Percentiles rank a stretch among this genome's conserved stretches.
Evolutionary conservation across 805 yeast species (phyloP).

Genomic region (Kuraishia capsulata): DNA sequence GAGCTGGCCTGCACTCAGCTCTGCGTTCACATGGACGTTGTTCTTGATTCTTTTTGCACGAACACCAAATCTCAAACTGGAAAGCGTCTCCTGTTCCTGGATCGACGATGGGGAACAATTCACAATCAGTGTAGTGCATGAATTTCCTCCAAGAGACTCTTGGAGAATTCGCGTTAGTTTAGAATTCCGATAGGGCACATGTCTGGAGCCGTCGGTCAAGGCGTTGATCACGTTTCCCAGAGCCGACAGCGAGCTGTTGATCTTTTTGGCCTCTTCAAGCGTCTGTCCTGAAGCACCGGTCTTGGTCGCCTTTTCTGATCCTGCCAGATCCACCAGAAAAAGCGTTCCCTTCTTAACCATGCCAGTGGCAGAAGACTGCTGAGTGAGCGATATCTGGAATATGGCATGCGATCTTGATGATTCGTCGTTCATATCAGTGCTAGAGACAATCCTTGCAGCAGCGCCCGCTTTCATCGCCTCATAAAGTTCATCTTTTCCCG

Average conservation of each 20-base stretch:
- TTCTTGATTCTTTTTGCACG: conserved; percentile 65
- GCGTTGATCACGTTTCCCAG: conserved; percentile 77
- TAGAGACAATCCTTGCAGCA: conserved; percentile 41
- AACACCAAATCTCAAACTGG: conserved; percentile 66
- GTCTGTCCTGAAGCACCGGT: conserved; percentile 72
- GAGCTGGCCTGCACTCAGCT: conserved; percentile 41
- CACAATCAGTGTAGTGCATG: conserved; percentile 64
- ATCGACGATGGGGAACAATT: conserved; percentile 59
- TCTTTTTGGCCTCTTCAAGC: conserved; percentile 76
- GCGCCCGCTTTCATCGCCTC: conserved; percentile 52
- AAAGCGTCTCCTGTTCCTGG: conserved; percentile 56
- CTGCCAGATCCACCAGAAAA: conserved; percentile 78
- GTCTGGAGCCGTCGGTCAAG: conserved; percentile 60
- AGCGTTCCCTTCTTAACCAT: conserved; percentile 53
- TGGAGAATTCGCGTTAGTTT: conserved; percentile 70
- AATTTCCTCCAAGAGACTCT: conserved; percentile 77
- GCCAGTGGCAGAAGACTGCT: conserved; percentile 45
- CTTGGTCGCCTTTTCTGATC: conserved; percentile 72
- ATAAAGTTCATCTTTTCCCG: conserved; percentile 49
- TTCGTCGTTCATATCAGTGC: conserved; percentile 64
- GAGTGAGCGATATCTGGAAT: conserved; percentile 59
- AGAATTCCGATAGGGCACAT: conserved; percentile 71
- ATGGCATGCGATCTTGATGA: conserved; percentile 79
- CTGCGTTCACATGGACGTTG: conserved; percentile 54
- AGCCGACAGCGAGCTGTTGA: conserved; percentile 69